Percentiles rank a stretch among this genome's conserved stretches.
These are phyloP conservation scores for Cicer arietinum DNA, from an alignment of 306 rosid species.

Conservation along the genomic window DNA sequence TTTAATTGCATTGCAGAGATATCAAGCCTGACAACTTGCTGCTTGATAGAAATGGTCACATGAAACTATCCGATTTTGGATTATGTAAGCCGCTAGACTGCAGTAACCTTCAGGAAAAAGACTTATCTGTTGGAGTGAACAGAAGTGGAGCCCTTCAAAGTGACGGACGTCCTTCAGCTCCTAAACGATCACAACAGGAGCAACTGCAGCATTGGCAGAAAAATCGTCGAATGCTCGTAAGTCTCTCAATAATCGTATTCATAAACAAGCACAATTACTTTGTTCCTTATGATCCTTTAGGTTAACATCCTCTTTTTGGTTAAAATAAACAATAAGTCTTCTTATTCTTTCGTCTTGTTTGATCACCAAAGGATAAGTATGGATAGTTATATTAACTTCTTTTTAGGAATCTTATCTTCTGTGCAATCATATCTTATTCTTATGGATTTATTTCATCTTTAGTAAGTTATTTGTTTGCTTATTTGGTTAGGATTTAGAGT, in stretches of 20 bases:
- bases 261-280: conserved; percentile 38
- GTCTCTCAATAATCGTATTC: conserved; percentile 37
- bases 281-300: conserved; percentile 38
- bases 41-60: conserved; percentile 78
- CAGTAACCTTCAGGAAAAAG: conserved; percentile 88
- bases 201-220: conserved; percentile 84
- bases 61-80: conserved; percentile 92
- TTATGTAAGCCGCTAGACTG: conserved; percentile 85
- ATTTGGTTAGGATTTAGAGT: neutral
- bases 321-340: neutral
- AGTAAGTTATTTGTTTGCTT: neutral
- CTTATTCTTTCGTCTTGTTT: neutral
- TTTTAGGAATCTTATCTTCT: too few relatives aligned
- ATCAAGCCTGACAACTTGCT: conserved; percentile 92
- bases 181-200: conserved; percentile 74
- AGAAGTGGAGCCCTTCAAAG: conserved; percentile 93
- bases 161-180: conserved; percentile 66
- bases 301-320: neutral
- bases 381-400: neutral
- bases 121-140: conserved; percentile 72
- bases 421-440: neutral
- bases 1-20: conserved; percentile 61
- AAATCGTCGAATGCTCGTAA: conserved; percentile 81
- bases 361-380: neutral
- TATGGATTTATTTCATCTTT: neutral